Base-by-base conservation (phyloP, 495 filamentous ascomycete genomes). In the Hypomontagnella monticulosa region DNA sequence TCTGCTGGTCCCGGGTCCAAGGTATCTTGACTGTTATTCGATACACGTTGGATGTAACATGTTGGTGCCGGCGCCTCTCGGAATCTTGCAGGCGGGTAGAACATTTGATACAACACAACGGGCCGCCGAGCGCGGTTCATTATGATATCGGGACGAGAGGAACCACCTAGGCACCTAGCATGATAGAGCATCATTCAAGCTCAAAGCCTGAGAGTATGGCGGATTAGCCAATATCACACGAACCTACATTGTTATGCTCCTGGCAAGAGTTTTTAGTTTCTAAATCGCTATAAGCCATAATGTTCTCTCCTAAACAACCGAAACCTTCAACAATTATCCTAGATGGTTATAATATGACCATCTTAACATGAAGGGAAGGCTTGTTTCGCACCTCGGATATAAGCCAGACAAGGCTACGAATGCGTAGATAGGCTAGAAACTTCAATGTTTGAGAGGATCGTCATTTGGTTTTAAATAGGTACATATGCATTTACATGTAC, bases 391-490 rank as follows among this genome's bases (percentile, higher is more conserved):
- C 23, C 23, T 27, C 23, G 23, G 6, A 6, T 27, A 27, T 27
- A 27, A 3, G 23, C 6, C 23, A 27, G 23, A 27, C 23, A 27
- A 27, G 23, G 23, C 23, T 27, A 27, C 23, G 40, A 43, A 32
- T 27, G 19, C 11, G 18, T 2, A 15, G 15, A 27, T 32, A 43
- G 43, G 38, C 46, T 47, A 57, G 47, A 48, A 40, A 59, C 9
- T 53, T 48, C 15, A 11, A 6, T 27, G 3, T 27, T 27, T 27
- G 16, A 65, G 42, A 48, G 55, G 62, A 65, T 65, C 55, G 54
- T 65, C 62, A 65, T 59, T 65, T 51, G 55, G 55, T 65, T 65
- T 65, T 44, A 65, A 59, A 27, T 27, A 27, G 23, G 23, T 6
- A 27, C 23, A 27, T 27, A n/a, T n/a, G n/a, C n/a, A n/a, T n/a